Evolutionary conservation across 129 eudicot genomes (phyloP).

Genomic region (Erigeron canadensis): DNA sequence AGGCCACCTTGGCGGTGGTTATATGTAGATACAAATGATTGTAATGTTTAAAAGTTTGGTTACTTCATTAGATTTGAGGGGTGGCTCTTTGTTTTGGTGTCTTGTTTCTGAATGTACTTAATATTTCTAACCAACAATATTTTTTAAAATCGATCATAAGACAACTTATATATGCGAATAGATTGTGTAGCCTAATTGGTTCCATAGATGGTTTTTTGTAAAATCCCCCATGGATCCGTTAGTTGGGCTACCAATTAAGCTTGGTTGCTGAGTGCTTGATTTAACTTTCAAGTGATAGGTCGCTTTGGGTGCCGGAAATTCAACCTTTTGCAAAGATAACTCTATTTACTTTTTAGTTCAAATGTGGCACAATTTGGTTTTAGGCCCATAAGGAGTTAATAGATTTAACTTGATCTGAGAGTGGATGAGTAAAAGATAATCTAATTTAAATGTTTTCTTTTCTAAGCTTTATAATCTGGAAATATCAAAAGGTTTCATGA

Average conservation of each 20-base stretch:
- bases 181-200: too few species aligned
- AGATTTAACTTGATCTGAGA: background rate
- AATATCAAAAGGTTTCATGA: background rate
- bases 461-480: background rate
- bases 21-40: background rate
- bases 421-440: background rate
- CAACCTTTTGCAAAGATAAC: background rate
- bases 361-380: background rate
- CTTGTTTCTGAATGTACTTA: too few species aligned
- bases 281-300: too few species aligned
- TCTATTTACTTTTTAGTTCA: constrained; percentile 1
- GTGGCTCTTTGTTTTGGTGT: background rate
- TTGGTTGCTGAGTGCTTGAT: too few species aligned
- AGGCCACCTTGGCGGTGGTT: too few species aligned
- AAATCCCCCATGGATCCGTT: too few species aligned
- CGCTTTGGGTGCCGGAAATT: too few species aligned
- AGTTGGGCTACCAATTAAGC: too few species aligned
- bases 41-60: background rate
- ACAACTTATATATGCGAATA: too few species aligned
- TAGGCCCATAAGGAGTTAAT: background rate
- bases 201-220: too few species aligned
- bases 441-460: background rate
- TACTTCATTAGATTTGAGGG: constrained; percentile 5
- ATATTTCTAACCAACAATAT: too few species aligned
- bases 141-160: too few species aligned